These are phyloP conservation scores for Globisporangium nagaii DNA, from an alignment of 352 stramenopile genomes.

Conservation along the genomic window DNA sequence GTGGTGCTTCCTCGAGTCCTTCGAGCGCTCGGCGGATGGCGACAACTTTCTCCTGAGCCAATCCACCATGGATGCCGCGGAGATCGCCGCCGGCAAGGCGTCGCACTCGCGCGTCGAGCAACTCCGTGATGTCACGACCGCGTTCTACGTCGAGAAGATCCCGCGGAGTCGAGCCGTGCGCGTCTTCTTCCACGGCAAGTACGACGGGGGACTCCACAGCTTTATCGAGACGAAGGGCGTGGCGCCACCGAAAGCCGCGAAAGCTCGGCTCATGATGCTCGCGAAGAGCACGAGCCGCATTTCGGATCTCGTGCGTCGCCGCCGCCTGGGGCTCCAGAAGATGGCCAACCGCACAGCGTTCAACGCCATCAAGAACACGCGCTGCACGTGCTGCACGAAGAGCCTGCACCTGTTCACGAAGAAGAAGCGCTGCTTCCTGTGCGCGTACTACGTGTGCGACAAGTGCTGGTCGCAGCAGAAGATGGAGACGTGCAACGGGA, in stretches of 20 bases:
- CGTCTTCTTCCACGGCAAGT: conserved; percentile 31
- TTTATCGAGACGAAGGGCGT: conserved; percentile 5
- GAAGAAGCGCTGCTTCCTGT: conserved; percentile 34
- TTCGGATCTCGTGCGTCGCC: conserved; percentile 23
- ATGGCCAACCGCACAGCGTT: conserved; percentile 15
- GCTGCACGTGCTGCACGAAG: conserved; percentile 45
- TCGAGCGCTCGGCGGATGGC: conserved; percentile 9
- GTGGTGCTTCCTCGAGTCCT: conserved; percentile 47
- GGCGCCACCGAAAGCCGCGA: conserved; percentile 20
- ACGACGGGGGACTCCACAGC: not conserved
- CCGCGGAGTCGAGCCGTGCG: conserved; percentile 11
- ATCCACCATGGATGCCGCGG: conserved; percentile 20
- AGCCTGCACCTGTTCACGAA: conserved; percentile 23
- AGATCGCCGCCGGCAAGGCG: conserved; percentile 27
- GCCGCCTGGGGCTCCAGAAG: conserved; percentile 28
- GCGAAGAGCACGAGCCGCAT: conserved; percentile 22
- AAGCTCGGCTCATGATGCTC: conserved; percentile 17
- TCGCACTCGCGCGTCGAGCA: conserved; percentile 31
- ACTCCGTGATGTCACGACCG: conserved; percentile 24
- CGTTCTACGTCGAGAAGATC: conserved; percentile 25
- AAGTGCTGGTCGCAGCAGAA: conserved; percentile 31
- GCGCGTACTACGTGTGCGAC: conserved; percentile 40
- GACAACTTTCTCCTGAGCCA: conserved; percentile 25
- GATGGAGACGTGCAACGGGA: conserved; percentile 34
- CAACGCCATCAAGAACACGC: conserved; percentile 19